Base-by-base conservation (phyloP, 257 asterid species). In the Thymus mandschuricus region DNA sequence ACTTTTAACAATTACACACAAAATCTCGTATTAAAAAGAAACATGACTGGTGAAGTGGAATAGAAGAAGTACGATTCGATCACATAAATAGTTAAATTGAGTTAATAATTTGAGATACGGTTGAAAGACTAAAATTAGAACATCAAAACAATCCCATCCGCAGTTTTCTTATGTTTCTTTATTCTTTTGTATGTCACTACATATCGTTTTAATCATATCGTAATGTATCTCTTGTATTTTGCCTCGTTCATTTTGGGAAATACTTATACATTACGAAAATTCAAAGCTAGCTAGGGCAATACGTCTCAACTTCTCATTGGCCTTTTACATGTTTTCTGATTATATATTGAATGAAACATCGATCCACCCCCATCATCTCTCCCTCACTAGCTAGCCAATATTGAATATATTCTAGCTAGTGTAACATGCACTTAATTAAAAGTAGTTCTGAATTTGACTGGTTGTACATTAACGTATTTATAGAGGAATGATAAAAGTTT, bases 201-300 rank as follows among this genome's bases (percentile, higher is more conserved):
- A 40, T 73, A 55, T 66, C 73, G 59, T 45, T 63, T 69, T 69
- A 60, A 38, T 65, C 67, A 52, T 10, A 30, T 69, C 30, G 60
- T 21, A 21, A 21, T 21, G 21, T 71, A 73, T 68, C 81, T 62
- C 28, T 43, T 79, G 46, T 34, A 74, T 28, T 43, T 80, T 72
- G 63, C 57, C 70, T 60, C 0, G 58, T 79, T 81, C 62, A 38
- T 38, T 38, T 38, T 5, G 41, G 10, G 75, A 78, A 49, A 41
- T 30, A 74, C 52, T 46, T 46, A 46, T 46, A 11, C 0, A 38
- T 38, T 38, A 5, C 6, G 6, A 38, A 38, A 38, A 1, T 38
- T 38, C 41, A 0, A 38, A 38, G 41, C 41, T 38, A 8, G 12
- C 48, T 46, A 46, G 52, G 21, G 52, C 6, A n/a, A 46, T 46